Conservation (phyloP, 352 stramenopile species). For the Pythium sukuiense region DNA sequence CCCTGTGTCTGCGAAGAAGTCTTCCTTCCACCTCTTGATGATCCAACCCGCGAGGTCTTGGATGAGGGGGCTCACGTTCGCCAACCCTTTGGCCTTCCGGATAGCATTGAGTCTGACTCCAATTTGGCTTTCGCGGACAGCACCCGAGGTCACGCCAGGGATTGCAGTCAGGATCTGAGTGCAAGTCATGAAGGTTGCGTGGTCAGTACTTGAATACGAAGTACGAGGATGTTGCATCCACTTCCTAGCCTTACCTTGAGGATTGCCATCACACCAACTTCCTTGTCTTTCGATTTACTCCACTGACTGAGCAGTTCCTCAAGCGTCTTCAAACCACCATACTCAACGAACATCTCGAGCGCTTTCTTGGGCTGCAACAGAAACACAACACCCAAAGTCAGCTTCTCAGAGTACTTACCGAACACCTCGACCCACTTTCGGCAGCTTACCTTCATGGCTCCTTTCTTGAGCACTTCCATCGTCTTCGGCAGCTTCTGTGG, state of each 20-base stretch:
- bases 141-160: slow-evolving; percentile 47
- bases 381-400: slow-evolving; percentile 1
- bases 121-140: slow-evolving; percentile 48
- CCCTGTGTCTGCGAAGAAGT: neutral
- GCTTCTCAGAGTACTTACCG: neutral
- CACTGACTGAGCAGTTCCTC: slow-evolving; percentile 47
- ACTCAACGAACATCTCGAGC: slow-evolving; percentile 48
- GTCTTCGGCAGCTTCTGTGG: slow-evolving; percentile 22
- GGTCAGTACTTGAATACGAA: neutral
- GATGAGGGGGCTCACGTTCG: slow-evolving; percentile 26
- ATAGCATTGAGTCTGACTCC: slow-evolving; percentile 50
- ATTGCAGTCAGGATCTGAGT: slow-evolving; percentile 59
- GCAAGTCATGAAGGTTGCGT: no score
- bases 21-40: slow-evolving; percentile 56
- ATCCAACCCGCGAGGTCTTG: slow-evolving; percentile 49
- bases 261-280: slow-evolving; percentile 56
- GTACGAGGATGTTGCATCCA: neutral
- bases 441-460: slow-evolving; percentile 39
- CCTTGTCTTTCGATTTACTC: slow-evolving; percentile 42
- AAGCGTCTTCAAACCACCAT: slow-evolving; percentile 49
- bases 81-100: slow-evolving; percentile 27
- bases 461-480: slow-evolving; percentile 15
- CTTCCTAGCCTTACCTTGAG: slow-evolving; percentile 47
- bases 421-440: neutral
- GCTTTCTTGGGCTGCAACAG: slow-evolving; percentile 46